Percentiles rank a stretch among this genome's conserved stretches.
Evolutionary conservation across 768 basidiomycete species (phyloP).

Genomic region (Phylloporus sp.): DNA sequence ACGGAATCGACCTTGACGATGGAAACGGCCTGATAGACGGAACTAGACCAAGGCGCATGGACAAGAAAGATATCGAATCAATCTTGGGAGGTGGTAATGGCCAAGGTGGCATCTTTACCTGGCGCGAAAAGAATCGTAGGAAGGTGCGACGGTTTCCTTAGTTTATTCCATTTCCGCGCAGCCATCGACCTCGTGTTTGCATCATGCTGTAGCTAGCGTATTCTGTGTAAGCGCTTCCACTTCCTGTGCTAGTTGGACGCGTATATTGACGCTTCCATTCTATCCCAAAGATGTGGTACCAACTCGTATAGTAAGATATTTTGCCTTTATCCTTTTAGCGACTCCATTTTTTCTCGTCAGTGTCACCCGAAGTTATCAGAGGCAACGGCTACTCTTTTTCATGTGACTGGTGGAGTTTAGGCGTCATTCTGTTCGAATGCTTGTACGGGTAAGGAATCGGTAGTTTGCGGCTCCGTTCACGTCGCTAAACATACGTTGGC

Average conservation of each 20-base stretch:
- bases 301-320: conserved; percentile 75
- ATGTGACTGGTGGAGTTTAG: conserved; percentile 98
- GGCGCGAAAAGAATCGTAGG: conserved; percentile 89
- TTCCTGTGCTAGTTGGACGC: conserved; percentile 9
- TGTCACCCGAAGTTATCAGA: conserved; percentile 88
- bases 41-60: conserved; percentile 71
- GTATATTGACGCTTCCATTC: conserved; percentile 25
- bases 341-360: conserved; percentile 37
- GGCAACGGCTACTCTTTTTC: conserved; percentile 91
- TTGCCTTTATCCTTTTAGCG: conserved; percentile 23
- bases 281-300: conserved; percentile 64
- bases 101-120: conserved; percentile 83
- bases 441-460: conserved; percentile 70
- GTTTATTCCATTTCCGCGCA: conserved; percentile 27
- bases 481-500: conserved; percentile 20
- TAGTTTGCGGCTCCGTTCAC: conserved; percentile 23
- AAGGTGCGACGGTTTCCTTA: conserved; percentile 54
- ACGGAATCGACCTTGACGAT: conserved; percentile 94
- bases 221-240: conserved; percentile 62
- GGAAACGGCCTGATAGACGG: conserved; percentile 59
- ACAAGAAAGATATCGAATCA: conserved; percentile 74
- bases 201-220: conserved; percentile 63
- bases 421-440: conserved; percentile 95
- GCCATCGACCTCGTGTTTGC: conserved; percentile 21
- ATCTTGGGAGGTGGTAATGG: conserved; percentile 83